phyloP scores from a whole-genome alignment of 192 early-diverging fungal genomes.

The Coemansia erecta region DNA sequence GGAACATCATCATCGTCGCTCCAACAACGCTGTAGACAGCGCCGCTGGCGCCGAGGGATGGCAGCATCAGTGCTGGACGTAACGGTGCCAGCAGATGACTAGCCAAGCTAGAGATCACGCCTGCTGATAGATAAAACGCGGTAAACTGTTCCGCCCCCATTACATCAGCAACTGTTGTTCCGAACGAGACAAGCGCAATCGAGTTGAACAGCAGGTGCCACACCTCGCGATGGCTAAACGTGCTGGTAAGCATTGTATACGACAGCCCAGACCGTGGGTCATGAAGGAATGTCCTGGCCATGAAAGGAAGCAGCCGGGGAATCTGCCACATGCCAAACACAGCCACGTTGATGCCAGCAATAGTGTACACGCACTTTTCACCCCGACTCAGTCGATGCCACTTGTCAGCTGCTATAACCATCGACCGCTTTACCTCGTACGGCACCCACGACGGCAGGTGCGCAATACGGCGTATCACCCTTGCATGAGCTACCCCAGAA shows the following conservation, averaged over 20 bases:
- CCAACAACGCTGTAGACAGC: constrained; percentile 74
- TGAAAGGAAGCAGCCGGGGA: constrained; percentile 61
- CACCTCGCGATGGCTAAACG: constrained; percentile 72
- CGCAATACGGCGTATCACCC: constrained; percentile 23
- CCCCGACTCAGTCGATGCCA: constrained; percentile 32
- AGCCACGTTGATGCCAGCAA: constrained; percentile 71
- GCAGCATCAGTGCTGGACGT: constrained; percentile 51
- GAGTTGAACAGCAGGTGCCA: constrained; percentile 82
- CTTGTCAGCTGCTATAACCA: constrained; percentile 17
- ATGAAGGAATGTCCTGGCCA: constrained; percentile 76
- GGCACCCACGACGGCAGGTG: constrained; percentile 40
- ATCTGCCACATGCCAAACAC: constrained; percentile 80
- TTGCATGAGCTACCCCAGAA: constrained; percentile 17
- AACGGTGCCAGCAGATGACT: constrained; percentile 61
- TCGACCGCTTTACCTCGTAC: constrained; percentile 31
- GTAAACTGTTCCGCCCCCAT: constrained; percentile 70
- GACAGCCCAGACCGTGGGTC: constrained; percentile 64
- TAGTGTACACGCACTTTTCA: constrained; percentile 34
- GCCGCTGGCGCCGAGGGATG: constrained; percentile 80
- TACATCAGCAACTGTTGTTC: constrained; percentile 42
- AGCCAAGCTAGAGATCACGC: constrained; percentile 61
- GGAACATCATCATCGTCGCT: constrained; percentile 57
- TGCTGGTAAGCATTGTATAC: constrained; percentile 75
- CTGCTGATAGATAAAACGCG: constrained; percentile 77
- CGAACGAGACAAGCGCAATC: constrained; percentile 73